These are phyloP conservation scores for Acer saccharum DNA, from an alignment of 345 rosid species.

Conservation along the genomic window DNA sequence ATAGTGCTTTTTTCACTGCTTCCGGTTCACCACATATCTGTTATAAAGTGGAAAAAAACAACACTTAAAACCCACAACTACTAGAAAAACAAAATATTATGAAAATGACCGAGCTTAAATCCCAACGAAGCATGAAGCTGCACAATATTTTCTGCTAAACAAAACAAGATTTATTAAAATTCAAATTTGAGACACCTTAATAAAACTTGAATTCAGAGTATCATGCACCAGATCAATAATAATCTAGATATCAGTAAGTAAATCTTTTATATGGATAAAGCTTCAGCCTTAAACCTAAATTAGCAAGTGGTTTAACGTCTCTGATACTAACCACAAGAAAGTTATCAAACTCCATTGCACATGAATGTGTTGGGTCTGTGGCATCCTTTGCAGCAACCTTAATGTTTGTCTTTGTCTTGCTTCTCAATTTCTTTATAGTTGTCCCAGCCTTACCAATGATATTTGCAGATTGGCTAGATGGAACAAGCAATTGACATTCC, in stretches of 20 bases:
- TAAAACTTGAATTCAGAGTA: neutral
- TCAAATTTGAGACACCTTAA: neutral
- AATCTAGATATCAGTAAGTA: neutral
- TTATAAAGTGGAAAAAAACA: constrained; percentile 16
- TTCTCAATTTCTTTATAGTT: constrained; percentile 76
- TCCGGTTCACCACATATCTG: constrained; percentile 84
- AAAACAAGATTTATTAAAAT: neutral
- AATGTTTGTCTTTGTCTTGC: constrained; percentile 65
- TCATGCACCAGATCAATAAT: neutral
- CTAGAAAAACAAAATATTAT: neutral
- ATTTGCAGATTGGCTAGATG: constrained; percentile 91
- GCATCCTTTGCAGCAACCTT: constrained; percentile 79
- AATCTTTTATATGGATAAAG: neutral
- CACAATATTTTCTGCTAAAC: neutral
- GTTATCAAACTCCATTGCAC: constrained; percentile 95
- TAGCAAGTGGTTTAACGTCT: neutral
- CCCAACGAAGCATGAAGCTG: neutral
- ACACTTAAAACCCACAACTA: neutral
- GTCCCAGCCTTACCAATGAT: constrained; percentile 89
- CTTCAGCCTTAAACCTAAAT: neutral
- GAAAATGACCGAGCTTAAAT: neutral
- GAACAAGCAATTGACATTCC: constrained; percentile 88
- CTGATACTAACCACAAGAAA: constrained; percentile 63
- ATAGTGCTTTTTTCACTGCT: constrained; percentile 81
- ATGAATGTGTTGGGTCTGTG: constrained; percentile 77